Evolutionary conservation across 2,329 filamentous ascomycete species (phyloP).

Genomic region (Huntiella bhutanensis): DNA sequence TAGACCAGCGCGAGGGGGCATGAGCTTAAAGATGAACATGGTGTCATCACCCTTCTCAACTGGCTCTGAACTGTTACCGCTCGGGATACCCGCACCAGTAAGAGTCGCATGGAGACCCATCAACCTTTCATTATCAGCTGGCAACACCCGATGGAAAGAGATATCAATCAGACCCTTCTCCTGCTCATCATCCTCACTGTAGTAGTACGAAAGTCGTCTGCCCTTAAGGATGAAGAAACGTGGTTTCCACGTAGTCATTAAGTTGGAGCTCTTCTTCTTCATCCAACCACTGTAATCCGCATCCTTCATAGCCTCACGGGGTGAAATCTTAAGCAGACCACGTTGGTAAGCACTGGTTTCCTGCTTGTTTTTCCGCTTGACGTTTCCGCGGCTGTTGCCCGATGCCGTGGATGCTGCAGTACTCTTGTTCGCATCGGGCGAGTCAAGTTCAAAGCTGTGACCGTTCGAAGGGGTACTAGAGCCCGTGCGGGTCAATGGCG

Average conservation of each 20-base stretch:
- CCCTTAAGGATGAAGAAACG: slow-evolving; percentile 90
- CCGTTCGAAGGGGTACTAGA: slow-evolving; percentile 50
- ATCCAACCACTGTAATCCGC: slow-evolving; percentile 98
- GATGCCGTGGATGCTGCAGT: slow-evolving; percentile 24
- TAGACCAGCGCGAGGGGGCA: slow-evolving; percentile 72
- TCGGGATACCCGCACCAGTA: slow-evolving; percentile 58
- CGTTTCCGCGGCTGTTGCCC: slow-evolving; percentile 23
- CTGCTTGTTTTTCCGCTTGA: slow-evolving; percentile 65
- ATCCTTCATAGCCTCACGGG: slow-evolving; percentile 63
- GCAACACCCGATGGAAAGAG: slow-evolving; percentile 88
- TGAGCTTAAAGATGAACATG: slow-evolving; percentile 95
- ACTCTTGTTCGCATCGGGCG: slow-evolving; percentile 43
- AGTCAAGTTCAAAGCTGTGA: slow-evolving; percentile 62
- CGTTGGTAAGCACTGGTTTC: slow-evolving; percentile 85
- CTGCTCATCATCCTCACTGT: slow-evolving; percentile 76
- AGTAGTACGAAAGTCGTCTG: slow-evolving; percentile 84
- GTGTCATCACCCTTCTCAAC: slow-evolving; percentile 39
- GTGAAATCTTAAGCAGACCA: slow-evolving; percentile 63
- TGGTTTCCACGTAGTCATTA: slow-evolving; percentile 96
- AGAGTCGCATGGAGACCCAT: slow-evolving; percentile 82
- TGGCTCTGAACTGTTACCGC: slow-evolving; percentile 21
- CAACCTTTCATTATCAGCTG: slow-evolving; percentile 77
- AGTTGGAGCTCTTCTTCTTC: slow-evolving; percentile 93
- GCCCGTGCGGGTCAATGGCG: slow-evolving; percentile 51
- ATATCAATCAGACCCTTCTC: slow-evolving; percentile 96